Evolutionary conservation across 768 basidiomycete genomes (phyloP).

Genomic region (Jaapia argillacea): DNA sequence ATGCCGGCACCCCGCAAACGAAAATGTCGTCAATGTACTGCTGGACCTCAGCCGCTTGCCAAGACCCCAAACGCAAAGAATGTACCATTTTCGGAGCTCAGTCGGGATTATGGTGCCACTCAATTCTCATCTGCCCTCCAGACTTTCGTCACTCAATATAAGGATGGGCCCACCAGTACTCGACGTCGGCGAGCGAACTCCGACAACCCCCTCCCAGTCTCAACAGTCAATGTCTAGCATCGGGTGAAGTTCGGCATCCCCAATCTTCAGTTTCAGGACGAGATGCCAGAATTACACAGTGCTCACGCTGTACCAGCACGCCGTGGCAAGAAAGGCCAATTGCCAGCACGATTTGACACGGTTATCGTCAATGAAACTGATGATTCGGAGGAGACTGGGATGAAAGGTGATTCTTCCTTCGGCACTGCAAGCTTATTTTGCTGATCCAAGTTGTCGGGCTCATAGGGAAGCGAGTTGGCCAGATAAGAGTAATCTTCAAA

Average conservation of each 20-base stretch:
- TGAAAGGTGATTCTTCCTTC: background rate
- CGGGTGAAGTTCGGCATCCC: conserved; percentile 4
- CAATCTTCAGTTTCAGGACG: background rate
- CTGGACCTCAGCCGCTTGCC: conserved; percentile 2
- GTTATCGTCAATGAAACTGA: background rate
- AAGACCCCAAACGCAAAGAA: conserved; percentile 14
- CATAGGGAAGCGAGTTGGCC: conserved; percentile 17
- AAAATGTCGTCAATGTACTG: background rate
- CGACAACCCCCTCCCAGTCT: conserved; percentile 1
- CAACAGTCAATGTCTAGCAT: conserved; percentile 6
- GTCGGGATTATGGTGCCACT: conserved; percentile 14
- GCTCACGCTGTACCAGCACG: background rate
- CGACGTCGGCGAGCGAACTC: background rate
- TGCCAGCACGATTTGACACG: conserved; percentile 4
- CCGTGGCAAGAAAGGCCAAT: background rate
- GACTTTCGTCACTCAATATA: background rate
- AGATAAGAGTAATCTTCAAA: conserved; percentile 15
- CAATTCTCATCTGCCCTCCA: conserved; percentile 4
- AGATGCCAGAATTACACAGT: background rate
- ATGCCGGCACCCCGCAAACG: background rate
- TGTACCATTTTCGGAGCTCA: conserved; percentile 12
- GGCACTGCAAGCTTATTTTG: background rate
- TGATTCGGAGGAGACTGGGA: background rate
- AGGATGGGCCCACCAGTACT: background rate
- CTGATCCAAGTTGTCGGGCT: background rate